Evolutionary conservation across 2,329 filamentous ascomycete species (phyloP).

Genomic region (Fusarium incarnatum): DNA sequence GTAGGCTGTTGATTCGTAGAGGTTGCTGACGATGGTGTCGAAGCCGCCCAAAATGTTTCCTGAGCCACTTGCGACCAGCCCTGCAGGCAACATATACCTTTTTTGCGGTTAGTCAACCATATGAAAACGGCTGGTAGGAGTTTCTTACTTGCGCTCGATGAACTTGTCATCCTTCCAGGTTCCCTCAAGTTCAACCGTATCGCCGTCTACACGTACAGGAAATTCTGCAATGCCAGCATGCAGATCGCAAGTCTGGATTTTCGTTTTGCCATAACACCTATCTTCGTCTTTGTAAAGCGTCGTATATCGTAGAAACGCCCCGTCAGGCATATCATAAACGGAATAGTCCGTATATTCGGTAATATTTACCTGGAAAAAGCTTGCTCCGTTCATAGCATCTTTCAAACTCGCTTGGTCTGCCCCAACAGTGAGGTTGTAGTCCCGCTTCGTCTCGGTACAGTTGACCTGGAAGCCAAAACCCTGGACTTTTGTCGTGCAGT

Average conservation of each 20-base stretch:
- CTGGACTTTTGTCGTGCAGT: slow-evolving; percentile 29
- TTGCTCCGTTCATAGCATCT: slow-evolving; percentile 17
- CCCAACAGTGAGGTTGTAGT: slow-evolving; percentile 24
- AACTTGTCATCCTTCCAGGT: slow-evolving; percentile 38
- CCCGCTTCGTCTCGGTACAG: slow-evolving; percentile 18
- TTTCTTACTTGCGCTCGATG: slow-evolving; percentile 29
- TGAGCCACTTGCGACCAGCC: not conserved
- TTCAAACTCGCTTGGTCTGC: not conserved
- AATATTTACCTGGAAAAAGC: slow-evolving; percentile 21
- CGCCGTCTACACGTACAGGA: slow-evolving; percentile 2
- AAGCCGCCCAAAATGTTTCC: slow-evolving; percentile 38
- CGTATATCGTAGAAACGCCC: slow-evolving; percentile 30
- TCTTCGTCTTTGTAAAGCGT: slow-evolving; percentile 33
- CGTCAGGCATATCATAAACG: slow-evolving; percentile 4
- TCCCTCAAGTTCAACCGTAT: slow-evolving; percentile 19
- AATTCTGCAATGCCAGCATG: slow-evolving; percentile 36
- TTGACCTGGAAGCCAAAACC: slow-evolving; percentile 37
- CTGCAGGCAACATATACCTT: slow-evolving; percentile 33
- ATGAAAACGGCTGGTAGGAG: too few relatives aligned
- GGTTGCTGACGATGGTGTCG: slow-evolving; percentile 15
- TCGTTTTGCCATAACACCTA: slow-evolving; percentile 19
- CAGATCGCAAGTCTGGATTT: slow-evolving; percentile 37
- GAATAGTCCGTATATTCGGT: too few relatives aligned
- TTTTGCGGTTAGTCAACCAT: too few relatives aligned
- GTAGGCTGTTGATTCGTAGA: slow-evolving; percentile 20